Evolutionary conservation across 257 asterid species (phyloP), one percentile per base, ranked within the genome.

Genomic region (Gardenia jasminoides): DNA sequence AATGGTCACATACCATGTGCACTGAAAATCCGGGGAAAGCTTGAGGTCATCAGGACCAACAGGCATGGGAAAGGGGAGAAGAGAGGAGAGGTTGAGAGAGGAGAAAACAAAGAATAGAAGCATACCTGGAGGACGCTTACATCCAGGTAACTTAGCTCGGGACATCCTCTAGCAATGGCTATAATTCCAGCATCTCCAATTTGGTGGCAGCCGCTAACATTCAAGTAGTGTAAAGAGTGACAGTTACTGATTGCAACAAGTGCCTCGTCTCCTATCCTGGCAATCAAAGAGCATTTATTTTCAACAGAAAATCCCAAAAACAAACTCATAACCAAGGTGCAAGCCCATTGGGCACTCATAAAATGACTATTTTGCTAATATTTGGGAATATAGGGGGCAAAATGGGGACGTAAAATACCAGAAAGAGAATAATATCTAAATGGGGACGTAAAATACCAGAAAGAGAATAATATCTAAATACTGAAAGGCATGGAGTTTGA

Each of bases 151-250:
- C 79, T 87, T 79, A 94, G 96, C 82, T 84, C 89, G 71, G 97
- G 97, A 85, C 94, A 88, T 70, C 98, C 98, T 85, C 90, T 87
- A 56, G 96, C 98, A 82, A 93, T 82, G 70, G 98, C 97, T 73
- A 86, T 83, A 69, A 94, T 88, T 82, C 98, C 98, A 84, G 86
- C 91, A 89, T 94, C 94, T 52, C 97, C 91, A 62, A 94, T 90
- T 80, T 90, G 88, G 78, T 90, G 89, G 86, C 98, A 94, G 72
- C 98, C 98, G 78, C 96, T 94, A 68, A 94, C 96, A 83, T 94
- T 91, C 86, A 94, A 78, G 80, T 87, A 89, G 67, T 81, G 84
- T 76, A 91, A 84, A 76, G 94, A 90, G 87, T 96, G 94, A 82
- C 98, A 97, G 81, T 85, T 88, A 76, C 96, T 96, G 58, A 94